Conservation (phyloP, 257 asterid genomes). For the Solanum etuberosum region DNA sequence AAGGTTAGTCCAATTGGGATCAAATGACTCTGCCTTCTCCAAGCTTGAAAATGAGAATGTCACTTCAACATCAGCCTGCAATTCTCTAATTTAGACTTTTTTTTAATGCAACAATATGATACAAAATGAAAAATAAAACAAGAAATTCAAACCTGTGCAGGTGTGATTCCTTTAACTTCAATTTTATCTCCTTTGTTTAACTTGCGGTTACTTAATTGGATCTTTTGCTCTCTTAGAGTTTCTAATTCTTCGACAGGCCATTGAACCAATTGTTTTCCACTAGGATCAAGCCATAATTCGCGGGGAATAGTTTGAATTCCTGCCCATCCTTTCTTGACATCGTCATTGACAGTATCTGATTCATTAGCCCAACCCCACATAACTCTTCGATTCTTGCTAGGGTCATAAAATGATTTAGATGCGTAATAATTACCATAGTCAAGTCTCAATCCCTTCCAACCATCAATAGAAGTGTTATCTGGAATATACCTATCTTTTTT, state of each 20-base stretch:
- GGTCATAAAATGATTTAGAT: constrained; percentile 12
- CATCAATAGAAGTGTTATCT: constrained; percentile 4
- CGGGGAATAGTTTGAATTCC: constrained; percentile 27
- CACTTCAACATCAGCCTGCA: constrained; percentile 42
- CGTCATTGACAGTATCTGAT: constrained; percentile 8
- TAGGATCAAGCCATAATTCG: constrained; percentile 22
- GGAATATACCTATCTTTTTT: constrained; percentile 5
- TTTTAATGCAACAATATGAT: background rate
- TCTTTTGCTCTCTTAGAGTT: constrained; percentile 15
- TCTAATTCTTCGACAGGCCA: constrained; percentile 39
- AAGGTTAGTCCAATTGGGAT: constrained; percentile 15
- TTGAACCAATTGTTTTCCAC: constrained; percentile 30
- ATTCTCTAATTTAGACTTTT: background rate
- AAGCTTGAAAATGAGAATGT: constrained; percentile 23
- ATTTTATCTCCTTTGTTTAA: constrained; percentile 9
- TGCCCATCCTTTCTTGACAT: constrained; percentile 18
- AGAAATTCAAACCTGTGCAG: constrained; percentile 27
- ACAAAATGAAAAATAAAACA: too few species aligned
- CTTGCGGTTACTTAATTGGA: constrained; percentile 8
- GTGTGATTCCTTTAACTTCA: constrained; percentile 32
- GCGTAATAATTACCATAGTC: constrained; percentile 23
- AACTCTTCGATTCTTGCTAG: constrained; percentile 5
- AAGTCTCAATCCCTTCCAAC: constrained; percentile 9
- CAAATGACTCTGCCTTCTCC: constrained; percentile 33
- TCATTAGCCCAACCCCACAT: constrained; percentile 24